Percentiles rank a stretch among this genome's conserved stretches.
Conservation (phyloP, 2,329 filamentous ascomycete genomes). For the Penicillium aurantiogriseum region DNA sequence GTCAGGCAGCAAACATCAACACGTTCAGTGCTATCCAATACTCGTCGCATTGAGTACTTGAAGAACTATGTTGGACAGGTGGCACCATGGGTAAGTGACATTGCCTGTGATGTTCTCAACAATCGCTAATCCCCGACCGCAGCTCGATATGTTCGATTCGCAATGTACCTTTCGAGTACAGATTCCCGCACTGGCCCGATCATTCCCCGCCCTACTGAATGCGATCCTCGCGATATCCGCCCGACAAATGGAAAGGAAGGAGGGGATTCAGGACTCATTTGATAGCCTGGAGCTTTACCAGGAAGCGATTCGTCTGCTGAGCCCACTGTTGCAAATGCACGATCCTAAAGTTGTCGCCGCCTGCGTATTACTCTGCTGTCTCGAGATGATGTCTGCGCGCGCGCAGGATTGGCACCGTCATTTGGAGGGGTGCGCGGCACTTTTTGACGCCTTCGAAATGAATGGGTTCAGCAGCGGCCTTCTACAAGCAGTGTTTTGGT, state of each 20-base stretch:
- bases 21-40: conserved; percentile 31
- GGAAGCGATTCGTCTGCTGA: conserved; percentile 51
- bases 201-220: conserved; percentile 47
- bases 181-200: conserved; percentile 51
- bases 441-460: conserved; percentile 53
- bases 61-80: conserved; percentile 55
- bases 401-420: conserved; percentile 55
- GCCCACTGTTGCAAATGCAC: conserved; percentile 49
- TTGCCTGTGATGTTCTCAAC: neutral
- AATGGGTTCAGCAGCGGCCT: conserved; percentile 53
- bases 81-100: conserved; percentile 49
- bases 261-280: conserved; percentile 44
- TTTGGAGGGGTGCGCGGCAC: conserved; percentile 55
- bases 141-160: conserved; percentile 59
- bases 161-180: conserved; percentile 54
- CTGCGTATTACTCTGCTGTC: conserved; percentile 54
- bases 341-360: conserved; percentile 53
- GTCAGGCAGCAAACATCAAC: conserved; percentile 3
- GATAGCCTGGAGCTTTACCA: conserved; percentile 56
- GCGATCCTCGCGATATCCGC: conserved; percentile 56
- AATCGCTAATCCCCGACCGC: conserved; percentile 1
- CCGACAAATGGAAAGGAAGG: conserved; percentile 54
- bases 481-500: conserved; percentile 58
- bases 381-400: conserved; percentile 54
- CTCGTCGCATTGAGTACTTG: conserved; percentile 41